Evolutionary conservation across 495 filamentous ascomycete genomes (phyloP).

Genomic region (Penicillium antarcticum): DNA sequence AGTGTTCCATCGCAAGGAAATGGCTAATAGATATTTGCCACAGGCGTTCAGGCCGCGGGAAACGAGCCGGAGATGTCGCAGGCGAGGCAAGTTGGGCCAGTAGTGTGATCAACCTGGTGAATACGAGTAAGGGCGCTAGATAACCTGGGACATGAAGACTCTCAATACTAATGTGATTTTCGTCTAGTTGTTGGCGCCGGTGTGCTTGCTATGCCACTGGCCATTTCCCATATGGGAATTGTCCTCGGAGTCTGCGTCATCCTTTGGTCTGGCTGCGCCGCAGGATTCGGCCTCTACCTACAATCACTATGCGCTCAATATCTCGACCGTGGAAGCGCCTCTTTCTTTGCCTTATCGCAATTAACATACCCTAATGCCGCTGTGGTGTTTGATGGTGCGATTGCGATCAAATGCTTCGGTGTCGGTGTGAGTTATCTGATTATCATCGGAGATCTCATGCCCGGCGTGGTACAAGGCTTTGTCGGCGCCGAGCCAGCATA

Average conservation of each 20-base stretch:
- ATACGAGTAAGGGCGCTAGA: conserved; percentile 61
- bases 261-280: conserved; percentile 82
- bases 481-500: conserved; percentile 55
- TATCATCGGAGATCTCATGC: conserved; percentile 98
- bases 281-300: conserved; percentile 91
- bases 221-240: conserved; percentile 89
- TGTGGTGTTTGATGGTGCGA: conserved; percentile 92
- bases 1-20: conserved; percentile 5
- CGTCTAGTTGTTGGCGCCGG: conserved; percentile 82
- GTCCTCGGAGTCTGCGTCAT: conserved; percentile 78
- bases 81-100: conserved; percentile 86
- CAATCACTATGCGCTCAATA: conserved; percentile 91
- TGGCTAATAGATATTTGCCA: conserved; percentile 1
- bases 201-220: conserved; percentile 89
- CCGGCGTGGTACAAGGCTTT: conserved; percentile 81
- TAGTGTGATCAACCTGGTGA: conserved; percentile 91
- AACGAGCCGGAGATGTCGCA: conserved; percentile 44
- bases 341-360: conserved; percentile 93
- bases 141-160: too few relatives aligned
- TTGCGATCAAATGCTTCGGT: conserved; percentile 96
- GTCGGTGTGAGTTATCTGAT: conserved; percentile 97
- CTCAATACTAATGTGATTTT: conserved; percentile 2
- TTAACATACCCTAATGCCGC: conserved; percentile 96
- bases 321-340: conserved; percentile 73
- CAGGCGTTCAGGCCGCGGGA: conserved; percentile 47